Evolutionary conservation across 208 protist species (phyloP).

Genomic region (Acanthamoeba castellanii): DNA sequence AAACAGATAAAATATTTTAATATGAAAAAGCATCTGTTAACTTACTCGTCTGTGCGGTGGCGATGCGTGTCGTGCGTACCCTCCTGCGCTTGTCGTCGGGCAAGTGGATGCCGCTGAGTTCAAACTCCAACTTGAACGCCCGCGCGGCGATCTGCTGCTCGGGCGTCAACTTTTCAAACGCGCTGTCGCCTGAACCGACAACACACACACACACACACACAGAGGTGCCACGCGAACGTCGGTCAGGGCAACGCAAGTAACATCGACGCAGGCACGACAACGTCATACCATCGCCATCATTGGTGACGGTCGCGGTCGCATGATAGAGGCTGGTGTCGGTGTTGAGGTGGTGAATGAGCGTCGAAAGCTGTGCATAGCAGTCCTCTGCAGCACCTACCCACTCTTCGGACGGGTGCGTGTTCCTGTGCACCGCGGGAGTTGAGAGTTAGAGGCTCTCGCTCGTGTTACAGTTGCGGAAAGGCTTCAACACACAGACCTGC

Average conservation of each 20-base stretch:
- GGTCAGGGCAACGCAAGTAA: too few species aligned
- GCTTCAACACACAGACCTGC: not conserved
- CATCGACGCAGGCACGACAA: too few species aligned
- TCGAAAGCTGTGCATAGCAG: constrained; percentile 27
- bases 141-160: constrained; percentile 42
- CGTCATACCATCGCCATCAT: not conserved
- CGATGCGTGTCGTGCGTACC: too few species aligned
- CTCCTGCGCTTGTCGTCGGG: not conserved
- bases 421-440: not conserved
- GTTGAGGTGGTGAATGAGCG: constrained; percentile 63
- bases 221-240: too few species aligned
- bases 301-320: not conserved
- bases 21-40: too few species aligned
- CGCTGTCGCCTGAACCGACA: not conserved
- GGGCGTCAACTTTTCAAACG: constrained; percentile 12
- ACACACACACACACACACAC: not conserved
- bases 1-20: too few species aligned
- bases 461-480: too few species aligned
- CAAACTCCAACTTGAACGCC: constrained; percentile 54
- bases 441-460: too few species aligned
- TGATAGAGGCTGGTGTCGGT: constrained; percentile 54
- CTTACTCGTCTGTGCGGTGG: too few species aligned
- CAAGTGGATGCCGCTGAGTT: constrained; percentile 59
- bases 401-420: constrained; percentile 18
- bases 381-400: constrained; percentile 20